phyloP scores from a whole-genome alignment of 352 stramenopile species.

The Paralagenidium karlingii region DNA sequence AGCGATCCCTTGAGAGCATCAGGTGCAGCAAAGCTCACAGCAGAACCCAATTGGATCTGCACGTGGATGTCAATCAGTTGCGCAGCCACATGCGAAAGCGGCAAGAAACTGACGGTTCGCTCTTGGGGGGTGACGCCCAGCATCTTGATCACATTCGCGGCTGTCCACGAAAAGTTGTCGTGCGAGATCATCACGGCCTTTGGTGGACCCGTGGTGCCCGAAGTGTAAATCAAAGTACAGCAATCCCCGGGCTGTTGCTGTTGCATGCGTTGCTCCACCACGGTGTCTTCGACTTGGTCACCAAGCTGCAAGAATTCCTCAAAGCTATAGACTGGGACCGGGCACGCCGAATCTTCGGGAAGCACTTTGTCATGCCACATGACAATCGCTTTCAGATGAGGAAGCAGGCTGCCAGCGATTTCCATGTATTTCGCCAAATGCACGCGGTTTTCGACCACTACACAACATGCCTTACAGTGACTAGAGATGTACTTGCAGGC shows the following conservation, averaged over 20 bases:
- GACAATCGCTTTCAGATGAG: constrained; percentile 58
- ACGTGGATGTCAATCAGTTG: constrained; percentile 77
- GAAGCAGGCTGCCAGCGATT: constrained; percentile 43
- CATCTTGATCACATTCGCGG: constrained; percentile 35
- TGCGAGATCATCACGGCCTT: constrained; percentile 72
- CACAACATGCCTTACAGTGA: constrained; percentile 62
- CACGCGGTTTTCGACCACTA: constrained; percentile 52
- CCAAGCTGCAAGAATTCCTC: constrained; percentile 40
- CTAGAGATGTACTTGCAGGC: constrained; percentile 66
- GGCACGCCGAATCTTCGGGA: constrained; percentile 10
- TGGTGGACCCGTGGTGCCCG: constrained; percentile 50
- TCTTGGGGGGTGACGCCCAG: constrained; percentile 48
- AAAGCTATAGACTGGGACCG: constrained; percentile 45
- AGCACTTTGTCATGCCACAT: constrained; percentile 41
- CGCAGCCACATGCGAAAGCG: constrained; percentile 71
- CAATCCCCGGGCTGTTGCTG: constrained; percentile 46
- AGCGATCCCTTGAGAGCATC: constrained; percentile 65
- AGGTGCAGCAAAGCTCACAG: constrained; percentile 60
- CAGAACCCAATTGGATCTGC: constrained; percentile 37
- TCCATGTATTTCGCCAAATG: constrained; percentile 66
- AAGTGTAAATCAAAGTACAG: constrained; percentile 87
- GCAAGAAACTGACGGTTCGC: constrained; percentile 68
- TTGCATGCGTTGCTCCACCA: constrained; percentile 25
- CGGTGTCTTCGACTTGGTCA: constrained; percentile 12
- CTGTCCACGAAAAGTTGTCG: constrained; percentile 64